Base-by-base conservation (phyloP, 1,284 basidiomycete species). In the Trametes pubescens region DNA sequence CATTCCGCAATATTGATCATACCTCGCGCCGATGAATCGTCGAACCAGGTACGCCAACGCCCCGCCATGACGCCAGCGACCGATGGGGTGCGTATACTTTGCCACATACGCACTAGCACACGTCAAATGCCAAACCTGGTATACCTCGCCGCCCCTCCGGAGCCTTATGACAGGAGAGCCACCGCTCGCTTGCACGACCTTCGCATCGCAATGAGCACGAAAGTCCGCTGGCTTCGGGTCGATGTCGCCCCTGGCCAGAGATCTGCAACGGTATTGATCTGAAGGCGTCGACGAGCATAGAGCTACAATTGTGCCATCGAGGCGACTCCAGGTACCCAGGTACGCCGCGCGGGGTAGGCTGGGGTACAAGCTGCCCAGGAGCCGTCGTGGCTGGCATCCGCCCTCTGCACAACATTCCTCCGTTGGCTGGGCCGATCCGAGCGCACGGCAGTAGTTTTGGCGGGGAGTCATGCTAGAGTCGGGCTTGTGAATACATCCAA, bases 371-470 rank as follows among this genome's bases (percentile, higher is more conserved):
- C 16, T 46, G 44, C 22, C 6, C 21, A 10, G 53, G 8, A 18
- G 11, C 24, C 26, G 24, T 48, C 47, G 47, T 11, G 16, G 11
- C 44, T 44, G 37, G 52, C 54, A 46, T 35, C 43, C 24, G 54
- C 54, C 43, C 7, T 10, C 52, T 40, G 43, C 14, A 35, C 32
- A 47, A 56, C 38, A 22, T 54, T 40, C 37, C 52, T 54, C 37
- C 37, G 52, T 24, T 34, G 49, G 49, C 49, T 51, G 49, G 49
- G 49, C 49, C 49, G 49, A 51, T 51, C 49, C n/a, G n/a, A n/a
- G 22, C 18, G 14, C 22, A 51, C 32, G 49, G 29, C n/a, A n/a
- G 47, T 48, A 7, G 47, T 48, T 48, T 48, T 29, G 26, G 32
- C 49, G 49, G 11, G 47, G 47, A 49, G 47, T 49, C 47, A 49